Conservation (phyloP, 768 basidiomycete species). For the Leccinum subgranulosum region DNA sequence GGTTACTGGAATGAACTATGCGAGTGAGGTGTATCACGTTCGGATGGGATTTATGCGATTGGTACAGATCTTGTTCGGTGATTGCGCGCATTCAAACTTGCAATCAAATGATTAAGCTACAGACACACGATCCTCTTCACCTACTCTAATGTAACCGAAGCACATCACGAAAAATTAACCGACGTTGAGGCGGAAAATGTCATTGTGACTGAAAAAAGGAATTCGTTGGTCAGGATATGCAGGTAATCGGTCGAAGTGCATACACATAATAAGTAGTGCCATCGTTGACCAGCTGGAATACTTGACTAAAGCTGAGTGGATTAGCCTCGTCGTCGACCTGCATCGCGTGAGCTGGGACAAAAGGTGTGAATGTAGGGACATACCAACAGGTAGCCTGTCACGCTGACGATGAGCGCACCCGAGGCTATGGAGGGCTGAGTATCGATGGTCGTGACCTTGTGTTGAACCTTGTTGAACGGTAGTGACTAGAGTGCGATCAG, state of each 20-base stretch:
- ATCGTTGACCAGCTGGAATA: constrained; percentile 88
- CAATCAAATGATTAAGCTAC: constrained; percentile 3
- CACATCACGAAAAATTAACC: constrained; percentile 31
- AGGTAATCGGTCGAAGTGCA: constrained; percentile 28
- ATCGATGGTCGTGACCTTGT: constrained; percentile 80
- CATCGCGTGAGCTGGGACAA: constrained; percentile 3
- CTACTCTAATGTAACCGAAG: constrained; percentile 1
- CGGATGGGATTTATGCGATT: neutral
- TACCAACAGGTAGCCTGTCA: constrained; percentile 84
- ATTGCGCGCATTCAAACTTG: neutral
- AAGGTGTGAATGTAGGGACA: constrained; percentile 20
- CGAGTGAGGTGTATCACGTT: constrained; percentile 1
- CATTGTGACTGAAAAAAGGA: constrained; percentile 57
- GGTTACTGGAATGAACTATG: constrained; percentile 15
- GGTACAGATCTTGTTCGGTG: neutral
- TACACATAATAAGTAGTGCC: constrained; percentile 80
- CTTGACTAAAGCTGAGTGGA: constrained; percentile 87
- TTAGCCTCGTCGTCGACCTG: constrained; percentile 81
- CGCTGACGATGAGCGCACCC: constrained; percentile 67
- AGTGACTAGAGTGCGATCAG: constrained; percentile 45
- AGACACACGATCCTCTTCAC: constrained; percentile 10
- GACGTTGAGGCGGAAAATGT: constrained; percentile 90
- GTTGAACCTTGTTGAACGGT: constrained; percentile 79
- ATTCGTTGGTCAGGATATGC: constrained; percentile 5
- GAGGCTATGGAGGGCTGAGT: constrained; percentile 76